Evolutionary conservation across 257 asterid genomes (phyloP).

Genomic region (Solanum phureja): DNA sequence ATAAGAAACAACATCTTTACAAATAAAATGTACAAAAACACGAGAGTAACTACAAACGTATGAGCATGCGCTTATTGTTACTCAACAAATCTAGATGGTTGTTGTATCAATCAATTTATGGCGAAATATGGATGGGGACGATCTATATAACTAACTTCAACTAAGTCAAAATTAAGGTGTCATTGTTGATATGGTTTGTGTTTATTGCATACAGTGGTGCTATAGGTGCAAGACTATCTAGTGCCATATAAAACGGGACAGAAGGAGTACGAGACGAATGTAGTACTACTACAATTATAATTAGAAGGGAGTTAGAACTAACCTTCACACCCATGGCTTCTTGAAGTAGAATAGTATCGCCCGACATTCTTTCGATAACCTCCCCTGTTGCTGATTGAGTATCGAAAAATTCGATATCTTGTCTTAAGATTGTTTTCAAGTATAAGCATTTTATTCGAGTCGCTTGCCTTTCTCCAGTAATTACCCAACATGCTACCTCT

Average conservation of each 20-base stretch:
- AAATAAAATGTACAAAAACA: background rate
- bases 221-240: background rate
- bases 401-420: constrained; percentile 48
- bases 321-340: constrained; percentile 6
- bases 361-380: constrained; percentile 41
- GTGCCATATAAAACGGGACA: background rate
- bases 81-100: background rate
- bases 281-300: background rate
- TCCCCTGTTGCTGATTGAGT: constrained; percentile 43
- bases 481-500: constrained; percentile 57
- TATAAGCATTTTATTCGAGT: constrained; percentile 41
- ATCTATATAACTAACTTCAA: background rate
- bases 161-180: background rate
- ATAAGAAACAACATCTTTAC: background rate
- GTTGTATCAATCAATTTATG: background rate
- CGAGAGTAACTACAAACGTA: background rate
- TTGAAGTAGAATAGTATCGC: constrained; percentile 26
- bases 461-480: constrained; percentile 48
- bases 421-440: constrained; percentile 40
- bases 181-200: background rate
- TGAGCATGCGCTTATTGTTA: background rate
- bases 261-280: background rate
- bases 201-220: too few relatives aligned
- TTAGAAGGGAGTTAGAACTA: background rate
- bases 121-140: background rate